These are phyloP conservation scores for Nannizziopsis barbatae DNA, from an alignment of 2,329 filamentous ascomycete species.

Conservation along the genomic window DNA sequence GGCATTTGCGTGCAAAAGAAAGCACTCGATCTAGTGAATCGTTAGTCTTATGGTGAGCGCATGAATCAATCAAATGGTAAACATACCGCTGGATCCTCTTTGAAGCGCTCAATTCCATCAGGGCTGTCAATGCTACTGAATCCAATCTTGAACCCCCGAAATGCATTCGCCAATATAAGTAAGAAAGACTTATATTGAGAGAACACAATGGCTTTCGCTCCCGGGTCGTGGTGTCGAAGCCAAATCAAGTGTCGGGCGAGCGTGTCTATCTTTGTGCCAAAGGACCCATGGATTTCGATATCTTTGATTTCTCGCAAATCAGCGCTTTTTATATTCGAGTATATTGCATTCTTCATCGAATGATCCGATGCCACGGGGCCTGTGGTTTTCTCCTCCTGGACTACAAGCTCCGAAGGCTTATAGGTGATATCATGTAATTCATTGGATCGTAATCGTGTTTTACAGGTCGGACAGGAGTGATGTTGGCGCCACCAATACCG, in stretches of 20 bases:
- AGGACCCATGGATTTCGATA: constrained; percentile 62
- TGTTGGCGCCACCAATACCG: constrained; percentile 63
- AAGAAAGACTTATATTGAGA: constrained; percentile 82
- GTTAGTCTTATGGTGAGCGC: background rate
- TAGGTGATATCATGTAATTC: constrained; percentile 80
- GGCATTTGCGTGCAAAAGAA: constrained; percentile 78
- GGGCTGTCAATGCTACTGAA: constrained; percentile 58
- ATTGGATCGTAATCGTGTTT: constrained; percentile 49
- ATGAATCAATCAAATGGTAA: background rate
- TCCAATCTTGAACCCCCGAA: constrained; percentile 60
- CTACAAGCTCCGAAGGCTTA: constrained; percentile 61
- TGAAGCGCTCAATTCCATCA: constrained; percentile 64
- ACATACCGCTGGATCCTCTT: constrained; percentile 51
- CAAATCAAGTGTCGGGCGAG: constrained; percentile 71
- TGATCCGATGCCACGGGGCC: constrained; percentile 22
- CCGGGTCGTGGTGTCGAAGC: constrained; percentile 72
- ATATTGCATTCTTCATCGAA: constrained; percentile 48
- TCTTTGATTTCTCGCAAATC: constrained; percentile 70
- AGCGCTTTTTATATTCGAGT: constrained; percentile 60
- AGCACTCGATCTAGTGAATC: constrained; percentile 53
- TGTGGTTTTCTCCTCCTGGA: constrained; percentile 45
- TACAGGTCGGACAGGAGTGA: constrained; percentile 75
- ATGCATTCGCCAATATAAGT: constrained; percentile 57
- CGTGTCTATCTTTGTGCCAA: constrained; percentile 83
- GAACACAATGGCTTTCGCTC: constrained; percentile 86